Conservation (phyloP, 2,329 filamentous ascomycete species). For the Xylogone sp. region DNA sequence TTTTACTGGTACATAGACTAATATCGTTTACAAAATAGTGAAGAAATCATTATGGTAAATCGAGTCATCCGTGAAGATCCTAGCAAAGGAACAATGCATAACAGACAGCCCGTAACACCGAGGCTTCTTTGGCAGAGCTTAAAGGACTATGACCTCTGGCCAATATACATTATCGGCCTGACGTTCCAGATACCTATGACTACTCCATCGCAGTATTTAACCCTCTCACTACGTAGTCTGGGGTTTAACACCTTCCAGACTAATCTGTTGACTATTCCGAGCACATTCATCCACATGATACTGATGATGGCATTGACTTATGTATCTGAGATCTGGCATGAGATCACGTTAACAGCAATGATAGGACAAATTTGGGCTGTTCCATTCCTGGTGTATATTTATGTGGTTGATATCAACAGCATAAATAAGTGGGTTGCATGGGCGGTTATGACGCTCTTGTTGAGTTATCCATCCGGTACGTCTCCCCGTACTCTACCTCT, state of each 20-base stretch:
- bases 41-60: conserved; percentile 58
- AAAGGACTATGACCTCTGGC: conserved; percentile 44
- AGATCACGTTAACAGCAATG: conserved; percentile 42
- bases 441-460: conserved; percentile 31
- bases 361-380: conserved; percentile 54
- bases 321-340: conserved; percentile 38
- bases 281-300: conserved; percentile 28
- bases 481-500: not conserved
- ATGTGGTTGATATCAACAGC: conserved; percentile 30
- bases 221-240: conserved; percentile 50
- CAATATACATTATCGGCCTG: conserved; percentile 35
- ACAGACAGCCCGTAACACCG: conserved; percentile 41
- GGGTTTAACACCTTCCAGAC: conserved; percentile 56
- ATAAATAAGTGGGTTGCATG: conserved; percentile 36
- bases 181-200: conserved; percentile 47
- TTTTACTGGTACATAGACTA: too few relatives aligned
- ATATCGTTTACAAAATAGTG: conserved; percentile 23
- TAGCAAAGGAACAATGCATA: conserved; percentile 41
- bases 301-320: conserved; percentile 20
- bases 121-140: conserved; percentile 39
- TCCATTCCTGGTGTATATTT: conserved; percentile 43
- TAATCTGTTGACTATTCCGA: conserved; percentile 57
- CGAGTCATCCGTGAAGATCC: conserved; percentile 46
- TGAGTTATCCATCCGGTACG: not conserved
- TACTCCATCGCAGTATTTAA: conserved; percentile 49